Evolutionary conservation across 306 rosid genomes (phyloP).

Genomic region (Adenanthera pavonina): DNA sequence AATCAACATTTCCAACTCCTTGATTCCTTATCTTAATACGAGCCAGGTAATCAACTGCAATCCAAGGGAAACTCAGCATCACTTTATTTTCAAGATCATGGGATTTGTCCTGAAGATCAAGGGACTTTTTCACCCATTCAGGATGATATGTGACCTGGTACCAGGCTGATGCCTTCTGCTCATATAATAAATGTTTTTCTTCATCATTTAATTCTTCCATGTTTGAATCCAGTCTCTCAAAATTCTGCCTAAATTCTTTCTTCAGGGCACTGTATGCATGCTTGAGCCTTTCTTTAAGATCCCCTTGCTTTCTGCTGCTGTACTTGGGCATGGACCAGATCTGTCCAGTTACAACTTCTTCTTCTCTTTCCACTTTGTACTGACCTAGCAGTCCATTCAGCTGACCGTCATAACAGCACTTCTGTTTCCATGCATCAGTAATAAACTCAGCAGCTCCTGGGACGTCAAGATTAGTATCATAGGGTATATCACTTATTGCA

Average conservation of each 20-base stretch:
- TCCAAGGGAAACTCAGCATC: slow-evolving; percentile 88
- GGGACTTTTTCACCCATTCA: slow-evolving; percentile 60
- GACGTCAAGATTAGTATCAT: slow-evolving; percentile 67
- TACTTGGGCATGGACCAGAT: slow-evolving; percentile 94
- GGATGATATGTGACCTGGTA: slow-evolving; percentile 89
- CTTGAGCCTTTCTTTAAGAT: slow-evolving; percentile 89
- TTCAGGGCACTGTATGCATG: slow-evolving; percentile 77
- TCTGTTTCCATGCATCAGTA: slow-evolving; percentile 69
- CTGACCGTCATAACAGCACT: slow-evolving; percentile 78
- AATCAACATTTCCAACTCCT: slow-evolving; percentile 37
- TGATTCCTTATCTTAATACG: slow-evolving; percentile 68
- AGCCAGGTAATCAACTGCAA: slow-evolving; percentile 79
- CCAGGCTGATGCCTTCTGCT: slow-evolving; percentile 88
- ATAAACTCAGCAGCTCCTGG: slow-evolving; percentile 66
- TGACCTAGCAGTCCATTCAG: slow-evolving; percentile 70
- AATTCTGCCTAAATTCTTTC: slow-evolving; percentile 76
- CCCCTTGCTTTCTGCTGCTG: slow-evolving; percentile 85
- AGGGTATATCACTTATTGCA: slow-evolving; percentile 48
- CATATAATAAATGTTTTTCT: slow-evolving; percentile 64
- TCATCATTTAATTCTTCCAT: slow-evolving; percentile 61
- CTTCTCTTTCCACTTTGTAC: slow-evolving; percentile 81
- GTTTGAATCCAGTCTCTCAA: slow-evolving; percentile 58
- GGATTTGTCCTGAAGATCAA: slow-evolving; percentile 42
- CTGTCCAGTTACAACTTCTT: slow-evolving; percentile 86
- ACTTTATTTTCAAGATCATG: slow-evolving; percentile 39